Evolutionary conservation across 805 yeast genomes (phyloP), one percentile per base, ranked within the genome.

Genomic region (Candida pseudoglaebosa): DNA sequence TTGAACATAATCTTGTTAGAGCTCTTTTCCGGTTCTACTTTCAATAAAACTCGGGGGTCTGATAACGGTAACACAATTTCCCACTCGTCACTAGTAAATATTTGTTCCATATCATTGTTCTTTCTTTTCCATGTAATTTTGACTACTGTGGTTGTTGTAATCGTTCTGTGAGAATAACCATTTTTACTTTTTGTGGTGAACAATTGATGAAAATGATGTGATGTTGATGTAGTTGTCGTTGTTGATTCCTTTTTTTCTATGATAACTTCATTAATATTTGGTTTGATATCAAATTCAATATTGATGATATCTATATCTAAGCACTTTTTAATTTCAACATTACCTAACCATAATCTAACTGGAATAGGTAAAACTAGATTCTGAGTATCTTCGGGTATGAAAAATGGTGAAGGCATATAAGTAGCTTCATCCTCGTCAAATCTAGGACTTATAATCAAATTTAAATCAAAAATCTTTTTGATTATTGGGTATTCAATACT

Each of bases 31-130:
- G 28, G 24, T 6, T 43, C 46, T 3, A 67, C 53, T n/a, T 56
- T 60, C 3, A 82, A 65, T 22, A 84, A 56, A 2, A 81, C 78
- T 36, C 93, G 57, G 3, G 93, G 91, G 50, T 84, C 91, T 40
- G 79, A 67, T 35, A 81, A 65, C 2, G 90, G 85, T 14, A 84
- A 52, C 1, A 68, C 56, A 2, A 80, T 64, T 37, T 77, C 78
- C 71, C 80, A 73, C 9, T 71, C 60, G 7, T 60, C 58, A 4
- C 65, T 56, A 1, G 45, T 46, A 37, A 53, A 74, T 3, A 36
- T 45, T 42, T 67, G 70, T 2, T 47, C 37, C 1, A 22, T 24
- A 2, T 47, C 52, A 1, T 44, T 39, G 0, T 40, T 49, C 24
- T 39, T 33, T 31, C 75, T 48, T 40, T 47, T 59, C 73, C 73